Percentiles rank a stretch among this genome's conserved stretches.
Evolutionary conservation across 2,329 filamentous ascomycete species (phyloP).

Genomic region (Tolypocladium tundrense): DNA sequence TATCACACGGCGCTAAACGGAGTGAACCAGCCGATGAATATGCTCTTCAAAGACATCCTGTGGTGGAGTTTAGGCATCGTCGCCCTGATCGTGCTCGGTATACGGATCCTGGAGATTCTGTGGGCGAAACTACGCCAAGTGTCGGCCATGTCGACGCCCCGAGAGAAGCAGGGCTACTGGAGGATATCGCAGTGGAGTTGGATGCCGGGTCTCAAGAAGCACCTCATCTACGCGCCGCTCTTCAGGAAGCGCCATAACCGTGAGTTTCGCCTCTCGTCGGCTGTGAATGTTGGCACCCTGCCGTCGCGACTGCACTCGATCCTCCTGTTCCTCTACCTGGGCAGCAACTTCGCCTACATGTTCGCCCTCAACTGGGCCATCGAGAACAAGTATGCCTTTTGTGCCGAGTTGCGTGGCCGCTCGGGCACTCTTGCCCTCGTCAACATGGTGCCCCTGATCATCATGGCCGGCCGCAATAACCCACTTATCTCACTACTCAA

Average conservation of each 20-base stretch:
- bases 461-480: conserved; percentile 89
- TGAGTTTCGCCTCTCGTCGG: conserved; percentile 52
- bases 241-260: conserved; percentile 57
- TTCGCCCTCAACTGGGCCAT: conserved; percentile 50
- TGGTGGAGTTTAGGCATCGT: conserved; percentile 53
- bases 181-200: conserved; percentile 44
- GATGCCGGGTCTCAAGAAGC: conserved; percentile 53
- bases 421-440: conserved; percentile 74
- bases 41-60: conserved; percentile 44
- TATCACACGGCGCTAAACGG: conserved; percentile 48
- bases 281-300: conserved; percentile 50
- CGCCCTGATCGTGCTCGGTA: conserved; percentile 39
- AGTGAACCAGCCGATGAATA: conserved; percentile 48
- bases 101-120: conserved; percentile 43
- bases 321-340: conserved; percentile 45
- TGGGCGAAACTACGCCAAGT: conserved; percentile 50
- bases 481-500: conserved; percentile 71
- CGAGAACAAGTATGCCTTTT: conserved; percentile 49
- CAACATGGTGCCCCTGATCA: conserved; percentile 85
- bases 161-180: conserved; percentile 49
- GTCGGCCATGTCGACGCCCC: conserved; percentile 43
- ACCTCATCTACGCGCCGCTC: conserved; percentile 50
- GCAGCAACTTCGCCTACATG: conserved; percentile 54
- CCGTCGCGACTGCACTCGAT: conserved; percentile 54
- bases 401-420: conserved; percentile 77